Conservation (phyloP, 257 asterid species). For the Ophiorrhiza pumila region DNA sequence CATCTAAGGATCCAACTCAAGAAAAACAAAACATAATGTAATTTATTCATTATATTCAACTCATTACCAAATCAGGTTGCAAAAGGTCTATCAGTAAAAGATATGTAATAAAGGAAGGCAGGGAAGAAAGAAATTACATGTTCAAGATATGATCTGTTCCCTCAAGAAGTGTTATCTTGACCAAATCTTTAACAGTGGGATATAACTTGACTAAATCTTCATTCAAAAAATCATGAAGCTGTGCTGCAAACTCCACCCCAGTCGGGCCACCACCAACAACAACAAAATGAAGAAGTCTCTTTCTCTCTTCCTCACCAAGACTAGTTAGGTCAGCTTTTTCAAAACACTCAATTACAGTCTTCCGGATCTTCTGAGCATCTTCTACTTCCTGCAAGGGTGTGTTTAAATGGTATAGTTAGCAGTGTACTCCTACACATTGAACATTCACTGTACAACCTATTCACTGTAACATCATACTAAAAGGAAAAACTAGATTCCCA, state of each 20-base stretch:
- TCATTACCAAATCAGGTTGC: not conserved
- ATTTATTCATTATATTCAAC: too few relatives aligned
- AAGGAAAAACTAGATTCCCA: not conserved
- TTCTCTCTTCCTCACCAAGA: slow-evolving; percentile 79
- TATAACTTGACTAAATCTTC: slow-evolving; percentile 78
- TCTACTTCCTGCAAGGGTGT: slow-evolving; percentile 72
- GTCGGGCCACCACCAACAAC: slow-evolving; percentile 98
- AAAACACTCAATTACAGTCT: slow-evolving; percentile 76
- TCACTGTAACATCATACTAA: not conserved
- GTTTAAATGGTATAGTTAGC: not conserved
- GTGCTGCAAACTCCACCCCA: slow-evolving; percentile 84
- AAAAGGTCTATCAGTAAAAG: not conserved
- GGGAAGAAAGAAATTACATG: slow-evolving; percentile 48
- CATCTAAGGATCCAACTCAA: too few relatives aligned
- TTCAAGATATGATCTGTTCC: slow-evolving; percentile 87
- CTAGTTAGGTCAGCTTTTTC: slow-evolving; percentile 81
- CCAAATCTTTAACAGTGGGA: slow-evolving; percentile 67
- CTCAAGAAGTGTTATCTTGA: slow-evolving; percentile 85
- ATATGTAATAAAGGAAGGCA: not conserved
- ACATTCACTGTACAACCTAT: too few relatives aligned
- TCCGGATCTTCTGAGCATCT: slow-evolving; percentile 96
- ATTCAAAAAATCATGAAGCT: slow-evolving; percentile 79
- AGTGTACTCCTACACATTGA: not conserved
- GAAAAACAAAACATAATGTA: too few relatives aligned
- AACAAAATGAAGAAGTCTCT: slow-evolving; percentile 83